Evolutionary conservation across 2,329 filamentous ascomycete genomes (phyloP).

Genomic region (Neodidymelliopsis sp.): DNA sequence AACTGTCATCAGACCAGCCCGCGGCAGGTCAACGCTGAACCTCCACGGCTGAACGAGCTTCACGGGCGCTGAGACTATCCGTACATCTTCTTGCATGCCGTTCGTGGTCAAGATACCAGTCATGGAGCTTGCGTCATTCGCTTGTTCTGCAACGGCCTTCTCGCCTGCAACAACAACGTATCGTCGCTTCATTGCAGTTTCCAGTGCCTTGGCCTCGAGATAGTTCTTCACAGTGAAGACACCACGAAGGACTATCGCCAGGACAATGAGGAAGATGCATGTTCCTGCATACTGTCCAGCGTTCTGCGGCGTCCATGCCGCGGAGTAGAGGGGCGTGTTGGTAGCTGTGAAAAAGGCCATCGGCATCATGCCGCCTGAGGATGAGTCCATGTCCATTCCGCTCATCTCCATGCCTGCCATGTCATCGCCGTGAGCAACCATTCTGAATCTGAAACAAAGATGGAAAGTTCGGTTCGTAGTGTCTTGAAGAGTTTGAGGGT

Average conservation of each 20-base stretch:
- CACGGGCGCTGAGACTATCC: slow-evolving; percentile 70
- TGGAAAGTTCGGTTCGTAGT: not conserved
- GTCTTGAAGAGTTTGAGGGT: not conserved
- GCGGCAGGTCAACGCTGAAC: slow-evolving; percentile 77
- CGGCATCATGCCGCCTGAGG: slow-evolving; percentile 51
- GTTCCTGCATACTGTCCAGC: slow-evolving; percentile 82
- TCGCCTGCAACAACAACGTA: slow-evolving; percentile 78
- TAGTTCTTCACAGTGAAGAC: slow-evolving; percentile 73
- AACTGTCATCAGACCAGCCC: slow-evolving; percentile 73
- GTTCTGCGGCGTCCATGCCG: slow-evolving; percentile 74
- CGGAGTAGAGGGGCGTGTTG: slow-evolving; percentile 70
- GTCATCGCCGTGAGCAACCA: slow-evolving; percentile 42
- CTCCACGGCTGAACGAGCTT: slow-evolving; percentile 73
- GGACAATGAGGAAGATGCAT: slow-evolving; percentile 86
- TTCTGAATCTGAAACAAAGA: slow-evolving; percentile 23
- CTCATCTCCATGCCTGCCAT: slow-evolving; percentile 28
- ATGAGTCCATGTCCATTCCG: slow-evolving; percentile 28
- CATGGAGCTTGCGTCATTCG: slow-evolving; percentile 65
- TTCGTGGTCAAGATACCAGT: slow-evolving; percentile 73
- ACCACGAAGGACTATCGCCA: slow-evolving; percentile 73
- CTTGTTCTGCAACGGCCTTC: slow-evolving; percentile 64
- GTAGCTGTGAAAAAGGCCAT: slow-evolving; percentile 72
- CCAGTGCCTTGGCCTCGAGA: slow-evolving; percentile 72
- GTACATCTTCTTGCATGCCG: slow-evolving; percentile 81
- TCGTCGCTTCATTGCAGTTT: slow-evolving; percentile 74